A percentile compares a stretch with the other conserved stretches of the same genome.
Conservation (phyloP, 352 stramenopile species). For the Globisporangium spinosum region DNA sequence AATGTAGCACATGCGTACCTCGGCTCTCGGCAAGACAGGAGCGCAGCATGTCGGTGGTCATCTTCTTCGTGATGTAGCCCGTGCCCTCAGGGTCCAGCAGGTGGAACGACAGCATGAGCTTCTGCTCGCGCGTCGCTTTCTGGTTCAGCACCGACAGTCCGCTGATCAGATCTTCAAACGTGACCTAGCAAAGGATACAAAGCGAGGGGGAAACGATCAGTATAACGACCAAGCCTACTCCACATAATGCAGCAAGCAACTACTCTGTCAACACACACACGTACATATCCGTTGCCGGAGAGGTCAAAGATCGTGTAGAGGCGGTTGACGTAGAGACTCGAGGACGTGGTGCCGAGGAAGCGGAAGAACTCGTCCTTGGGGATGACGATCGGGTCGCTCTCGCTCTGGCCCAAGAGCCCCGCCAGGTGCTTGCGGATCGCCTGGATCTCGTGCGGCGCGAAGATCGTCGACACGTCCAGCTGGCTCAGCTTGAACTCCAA, state of each 20-base stretch:
- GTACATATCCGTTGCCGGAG: constrained; percentile 63
- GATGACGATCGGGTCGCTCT: constrained; percentile 73
- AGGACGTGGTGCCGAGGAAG: constrained; percentile 65
- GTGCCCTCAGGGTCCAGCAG: constrained; percentile 72
- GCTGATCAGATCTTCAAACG: constrained; percentile 80
- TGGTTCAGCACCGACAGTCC: constrained; percentile 79
- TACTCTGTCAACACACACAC: neutral
- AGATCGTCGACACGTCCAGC: constrained; percentile 70
- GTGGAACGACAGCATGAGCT: constrained; percentile 85
- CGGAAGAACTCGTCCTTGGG: constrained; percentile 86
- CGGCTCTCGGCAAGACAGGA: constrained; percentile 84
- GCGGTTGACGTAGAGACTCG: constrained; percentile 80
- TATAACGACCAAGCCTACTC: neutral
- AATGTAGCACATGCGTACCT: constrained; percentile 31
- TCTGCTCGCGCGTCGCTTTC: constrained; percentile 83
- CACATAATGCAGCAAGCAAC: neutral
- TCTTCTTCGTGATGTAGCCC: constrained; percentile 81
- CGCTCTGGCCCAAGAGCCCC: constrained; percentile 56
- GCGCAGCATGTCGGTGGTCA: constrained; percentile 75
- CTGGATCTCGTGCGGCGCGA: constrained; percentile 73
- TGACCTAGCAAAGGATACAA: constrained; percentile 38
- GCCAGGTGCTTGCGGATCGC: constrained; percentile 75
- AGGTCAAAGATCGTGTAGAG: constrained; percentile 88
- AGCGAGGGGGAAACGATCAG: neutral
- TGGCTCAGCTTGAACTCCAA: constrained; percentile 70